These are phyloP conservation scores for Pelagophyceae sp. DNA, from an alignment of 352 stramenopile species.

Conservation along the genomic window DNA sequence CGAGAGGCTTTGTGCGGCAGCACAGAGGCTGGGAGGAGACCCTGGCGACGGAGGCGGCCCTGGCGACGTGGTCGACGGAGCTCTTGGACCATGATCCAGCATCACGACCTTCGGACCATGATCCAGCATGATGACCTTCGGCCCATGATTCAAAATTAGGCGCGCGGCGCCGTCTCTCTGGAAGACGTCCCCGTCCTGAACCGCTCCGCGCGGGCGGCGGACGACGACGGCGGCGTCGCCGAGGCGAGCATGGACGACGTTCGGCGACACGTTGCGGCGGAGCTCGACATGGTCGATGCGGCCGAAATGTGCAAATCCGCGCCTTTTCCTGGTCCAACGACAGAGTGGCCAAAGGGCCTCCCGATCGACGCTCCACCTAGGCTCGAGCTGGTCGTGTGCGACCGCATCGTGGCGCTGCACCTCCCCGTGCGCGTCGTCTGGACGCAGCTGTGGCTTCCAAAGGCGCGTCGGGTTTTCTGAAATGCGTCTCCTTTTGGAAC, in stretches of 20 bases:
- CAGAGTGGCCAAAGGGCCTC: not conserved
- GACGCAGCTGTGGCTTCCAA: slow-evolving; percentile 36
- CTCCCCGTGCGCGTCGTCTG: slow-evolving; percentile 39
- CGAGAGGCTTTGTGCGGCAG: too few relatives aligned
- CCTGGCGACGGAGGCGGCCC: too few relatives aligned
- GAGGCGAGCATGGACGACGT: slow-evolving; percentile 48
- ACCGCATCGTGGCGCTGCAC: slow-evolving; percentile 53
- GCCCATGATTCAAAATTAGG: too few relatives aligned
- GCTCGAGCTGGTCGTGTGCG: slow-evolving; percentile 64
- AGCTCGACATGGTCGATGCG: slow-evolving; percentile 65
- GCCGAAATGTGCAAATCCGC: too few relatives aligned
- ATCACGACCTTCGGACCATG: too few relatives aligned
- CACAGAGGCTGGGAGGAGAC: too few relatives aligned
- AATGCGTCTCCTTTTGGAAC: too few relatives aligned
- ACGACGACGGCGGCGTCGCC: slow-evolving; percentile 5
- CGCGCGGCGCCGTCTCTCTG: slow-evolving; percentile 49
- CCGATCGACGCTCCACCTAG: slow-evolving; percentile 50
- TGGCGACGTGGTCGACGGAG: too few relatives aligned
- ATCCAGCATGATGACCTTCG: too few relatives aligned
- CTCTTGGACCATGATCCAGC: too few relatives aligned
- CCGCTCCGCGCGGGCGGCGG: not conserved
- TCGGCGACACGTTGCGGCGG: slow-evolving; percentile 56
- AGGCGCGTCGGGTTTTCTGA: too few relatives aligned
- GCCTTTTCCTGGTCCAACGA: not conserved
- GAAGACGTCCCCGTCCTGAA: slow-evolving; percentile 24